phyloP scores from a whole-genome alignment of 1,284 basidiomycete genomes.

The Ustilago loliicola region DNA sequence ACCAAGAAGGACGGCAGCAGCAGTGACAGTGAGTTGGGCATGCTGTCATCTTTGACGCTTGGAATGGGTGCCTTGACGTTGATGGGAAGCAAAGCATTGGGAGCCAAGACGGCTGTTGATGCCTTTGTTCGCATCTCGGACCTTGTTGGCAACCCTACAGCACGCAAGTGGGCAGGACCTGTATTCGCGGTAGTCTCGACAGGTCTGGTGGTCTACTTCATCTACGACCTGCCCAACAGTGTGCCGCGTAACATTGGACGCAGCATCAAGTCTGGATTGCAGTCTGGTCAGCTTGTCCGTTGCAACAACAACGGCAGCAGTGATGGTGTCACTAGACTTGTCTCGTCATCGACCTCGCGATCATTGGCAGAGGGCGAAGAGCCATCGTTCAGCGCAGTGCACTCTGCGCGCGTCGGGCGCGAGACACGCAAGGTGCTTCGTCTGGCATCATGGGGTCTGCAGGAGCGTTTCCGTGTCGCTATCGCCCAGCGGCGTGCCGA shows the following conservation, averaged over 20 bases:
- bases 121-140: constrained; percentile 72
- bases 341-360: constrained; percentile 11
- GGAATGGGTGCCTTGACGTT: constrained; percentile 84
- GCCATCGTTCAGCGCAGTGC: constrained; percentile 77
- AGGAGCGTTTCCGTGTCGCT: constrained; percentile 83
- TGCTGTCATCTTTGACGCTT: constrained; percentile 57
- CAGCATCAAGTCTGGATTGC: constrained; percentile 56
- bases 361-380: constrained; percentile 17
- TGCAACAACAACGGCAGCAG: constrained; percentile 10
- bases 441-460: constrained; percentile 90
- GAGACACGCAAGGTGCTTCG: constrained; percentile 96
- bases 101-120: constrained; percentile 71
- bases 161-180: constrained; percentile 89
- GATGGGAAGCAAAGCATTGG: constrained; percentile 83
- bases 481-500: constrained; percentile 80
- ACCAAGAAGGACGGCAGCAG: constrained; percentile 73
- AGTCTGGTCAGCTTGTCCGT: constrained; percentile 30
- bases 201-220: constrained; percentile 84
- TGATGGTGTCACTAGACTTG: constrained; percentile 11
- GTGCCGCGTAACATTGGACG: constrained; percentile 83
- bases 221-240: constrained; percentile 88
- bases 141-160: constrained; percentile 83
- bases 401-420: constrained; percentile 80
- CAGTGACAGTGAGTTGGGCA: constrained; percentile 71
- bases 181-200: constrained; percentile 80